These are phyloP conservation scores for Leccinum variicolor DNA, from an alignment of 768 basidiomycete species.

Conservation along the genomic window DNA sequence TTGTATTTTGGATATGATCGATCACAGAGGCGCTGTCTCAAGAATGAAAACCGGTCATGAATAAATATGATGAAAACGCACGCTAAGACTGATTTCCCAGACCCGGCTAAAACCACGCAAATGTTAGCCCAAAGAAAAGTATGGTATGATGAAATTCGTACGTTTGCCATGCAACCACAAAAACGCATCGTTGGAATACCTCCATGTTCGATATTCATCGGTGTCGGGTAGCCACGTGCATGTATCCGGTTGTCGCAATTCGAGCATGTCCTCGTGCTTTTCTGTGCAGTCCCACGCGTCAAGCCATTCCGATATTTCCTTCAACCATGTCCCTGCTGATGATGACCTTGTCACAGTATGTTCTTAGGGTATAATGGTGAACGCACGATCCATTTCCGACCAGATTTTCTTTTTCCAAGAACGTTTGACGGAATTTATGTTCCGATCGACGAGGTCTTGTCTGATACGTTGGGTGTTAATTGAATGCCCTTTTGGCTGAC, in stretches of 20 bases:
- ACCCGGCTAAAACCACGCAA: not conserved
- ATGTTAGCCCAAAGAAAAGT: not conserved
- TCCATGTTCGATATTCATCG: not conserved
- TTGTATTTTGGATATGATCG: not conserved
- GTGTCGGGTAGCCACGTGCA: not conserved
- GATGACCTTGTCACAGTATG: not conserved
- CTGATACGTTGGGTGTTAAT: not conserved
- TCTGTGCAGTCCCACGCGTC: not conserved
- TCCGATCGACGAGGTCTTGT: not conserved
- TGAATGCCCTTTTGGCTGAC: not conserved
- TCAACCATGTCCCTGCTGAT: constrained; percentile 12
- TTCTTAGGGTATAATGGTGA: not conserved
- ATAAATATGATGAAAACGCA: not conserved
- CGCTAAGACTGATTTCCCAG: not conserved
- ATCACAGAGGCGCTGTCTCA: not conserved
- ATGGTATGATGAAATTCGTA: not conserved
- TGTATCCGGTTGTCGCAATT: not conserved
- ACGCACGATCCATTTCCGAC: not conserved
- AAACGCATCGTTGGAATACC: not conserved
- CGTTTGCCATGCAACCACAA: not conserved
- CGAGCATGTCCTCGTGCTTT: not conserved
- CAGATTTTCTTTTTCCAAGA: not conserved
- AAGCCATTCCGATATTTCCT: no score
- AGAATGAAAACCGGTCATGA: not conserved
- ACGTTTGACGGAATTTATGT: not conserved